phyloP scores from a whole-genome alignment of 768 basidiomycete species.

The Boletus sensibilis region DNA sequence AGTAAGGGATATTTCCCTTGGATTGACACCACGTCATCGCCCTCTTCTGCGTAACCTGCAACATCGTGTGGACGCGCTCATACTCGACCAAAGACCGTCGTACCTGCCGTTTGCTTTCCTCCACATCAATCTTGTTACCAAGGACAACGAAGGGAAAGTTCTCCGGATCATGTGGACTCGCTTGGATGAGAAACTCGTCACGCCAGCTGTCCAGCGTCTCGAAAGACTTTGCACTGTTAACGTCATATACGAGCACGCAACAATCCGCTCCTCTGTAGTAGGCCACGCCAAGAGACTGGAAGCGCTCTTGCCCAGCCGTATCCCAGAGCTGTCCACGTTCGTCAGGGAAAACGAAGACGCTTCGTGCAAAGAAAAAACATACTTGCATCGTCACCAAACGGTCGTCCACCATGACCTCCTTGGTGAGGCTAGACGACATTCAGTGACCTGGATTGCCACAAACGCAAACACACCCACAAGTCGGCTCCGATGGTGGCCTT shows the following conservation, averaged over 20 bases:
- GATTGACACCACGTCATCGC: conserved; percentile 99
- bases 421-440: conserved; percentile 67
- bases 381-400: conserved; percentile 99
- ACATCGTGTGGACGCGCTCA: background rate
- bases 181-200: conserved; percentile 98
- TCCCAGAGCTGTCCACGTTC: conserved; percentile 84
- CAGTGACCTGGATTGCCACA: conserved; percentile 5
- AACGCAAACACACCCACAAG: conserved; percentile 60
- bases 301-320: conserved; percentile 98
- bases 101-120: conserved; percentile 97
- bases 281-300: conserved; percentile 97
- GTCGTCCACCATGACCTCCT: conserved; percentile 99
- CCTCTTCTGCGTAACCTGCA: conserved; percentile 95
- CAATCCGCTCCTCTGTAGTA: conserved; percentile 99
- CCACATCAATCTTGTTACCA: conserved; percentile 99
- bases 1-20: conserved; percentile 99
- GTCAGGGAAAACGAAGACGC: conserved; percentile 2
- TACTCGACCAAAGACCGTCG: conserved; percentile 16
- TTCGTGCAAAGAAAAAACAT: conserved; percentile 19
- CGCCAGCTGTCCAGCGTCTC: conserved; percentile 99
- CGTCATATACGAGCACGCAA: conserved; percentile 98
- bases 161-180: conserved; percentile 97
- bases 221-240: conserved; percentile 97
- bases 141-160: conserved; percentile 99
- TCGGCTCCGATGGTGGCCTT: conserved; percentile 98